Conservation (phyloP, 495 filamentous ascomycete species). For the Saxispiralis lemnorum region DNA sequence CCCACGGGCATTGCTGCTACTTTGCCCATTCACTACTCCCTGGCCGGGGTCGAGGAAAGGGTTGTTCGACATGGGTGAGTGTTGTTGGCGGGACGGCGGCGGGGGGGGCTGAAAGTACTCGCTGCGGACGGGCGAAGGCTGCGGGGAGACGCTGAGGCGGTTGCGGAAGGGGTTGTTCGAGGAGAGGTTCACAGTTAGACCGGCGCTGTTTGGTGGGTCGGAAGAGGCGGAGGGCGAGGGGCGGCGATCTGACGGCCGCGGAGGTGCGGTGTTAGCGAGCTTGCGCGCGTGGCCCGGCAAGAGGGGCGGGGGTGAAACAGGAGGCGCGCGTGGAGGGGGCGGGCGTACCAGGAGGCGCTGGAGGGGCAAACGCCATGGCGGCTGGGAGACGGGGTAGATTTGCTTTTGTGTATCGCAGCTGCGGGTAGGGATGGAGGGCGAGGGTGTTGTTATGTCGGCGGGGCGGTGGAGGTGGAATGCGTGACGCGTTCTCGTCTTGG, state of each 20-base stretch:
- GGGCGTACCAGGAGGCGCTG: too few relatives aligned
- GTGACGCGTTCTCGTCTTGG: too few relatives aligned
- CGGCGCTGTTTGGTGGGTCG: conserved; percentile 1
- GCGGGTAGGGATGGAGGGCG: too few relatives aligned
- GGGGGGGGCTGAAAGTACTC: conserved; percentile 22
- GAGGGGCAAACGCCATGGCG: too few relatives aligned
- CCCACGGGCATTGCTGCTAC: conserved; percentile 26
- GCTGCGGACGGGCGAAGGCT: not conserved
- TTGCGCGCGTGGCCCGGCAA: not conserved
- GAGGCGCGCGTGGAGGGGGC: not conserved
- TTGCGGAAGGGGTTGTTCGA: conserved; percentile 99
- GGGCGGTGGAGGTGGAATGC: too few relatives aligned
- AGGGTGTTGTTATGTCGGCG: too few relatives aligned
- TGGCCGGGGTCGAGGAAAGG: conserved; percentile 72
- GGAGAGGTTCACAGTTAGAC: conserved; percentile 23
- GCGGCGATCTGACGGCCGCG: conserved; percentile 3
- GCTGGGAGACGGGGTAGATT: too few relatives aligned
- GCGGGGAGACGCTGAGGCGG: conserved; percentile 30
- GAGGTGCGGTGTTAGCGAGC: too few relatives aligned
- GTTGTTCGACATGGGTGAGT: conserved; percentile 46
- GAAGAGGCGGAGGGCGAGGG: conserved; percentile 18
- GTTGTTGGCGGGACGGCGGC: conserved; percentile 43
- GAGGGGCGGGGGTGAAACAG: conserved; percentile 6
- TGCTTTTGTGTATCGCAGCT: too few relatives aligned
- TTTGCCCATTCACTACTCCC: conserved; percentile 13